Percentiles rank a stretch among this genome's conserved stretches.
Conservation (phyloP, 1,284 basidiomycete genomes). For the Wolfiporia cocos region DNA sequence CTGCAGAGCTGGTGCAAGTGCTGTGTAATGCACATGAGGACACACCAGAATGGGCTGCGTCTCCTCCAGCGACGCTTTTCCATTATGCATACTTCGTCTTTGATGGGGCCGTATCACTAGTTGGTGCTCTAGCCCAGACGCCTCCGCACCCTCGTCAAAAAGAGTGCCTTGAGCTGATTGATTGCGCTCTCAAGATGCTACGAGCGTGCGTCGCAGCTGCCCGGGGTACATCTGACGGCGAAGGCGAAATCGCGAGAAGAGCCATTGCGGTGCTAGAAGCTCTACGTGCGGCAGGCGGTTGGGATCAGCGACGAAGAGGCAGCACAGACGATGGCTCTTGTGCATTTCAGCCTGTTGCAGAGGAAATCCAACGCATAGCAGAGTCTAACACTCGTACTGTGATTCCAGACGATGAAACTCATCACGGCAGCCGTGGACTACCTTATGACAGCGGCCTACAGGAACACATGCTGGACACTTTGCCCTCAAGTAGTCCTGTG, state of each 20-base stretch:
- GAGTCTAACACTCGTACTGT: no score
- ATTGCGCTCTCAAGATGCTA: slow-evolving; percentile 17
- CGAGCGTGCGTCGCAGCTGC: slow-evolving; percentile 10
- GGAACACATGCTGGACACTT: no score
- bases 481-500: no score
- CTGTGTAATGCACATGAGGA: slow-evolving; percentile 16
- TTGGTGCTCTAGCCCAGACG: slow-evolving; percentile 20
- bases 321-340: no score
- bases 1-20: slow-evolving; percentile 19
- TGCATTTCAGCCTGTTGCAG: no score
- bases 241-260: slow-evolving; percentile 17
- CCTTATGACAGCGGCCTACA: no score
- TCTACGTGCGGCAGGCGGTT: slow-evolving; percentile 18
- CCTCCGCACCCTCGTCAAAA: slow-evolving; percentile 20
- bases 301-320: no score
- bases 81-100: slow-evolving; percentile 25
- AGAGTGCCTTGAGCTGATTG: slow-evolving; percentile 20
- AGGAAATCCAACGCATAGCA: no score
- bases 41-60: slow-evolving; percentile 6
- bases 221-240: slow-evolving; percentile 12
- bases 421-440: no score
- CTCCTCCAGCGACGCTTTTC: slow-evolving; percentile 12
- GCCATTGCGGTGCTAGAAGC: slow-evolving; percentile 18
- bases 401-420: no score
- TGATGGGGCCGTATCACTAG: slow-evolving; percentile 26